A percentile compares a stretch with the other conserved stretches of the same genome.
phyloP scores from a whole-genome alignment of 768 basidiomycete species.

The Rhodotorula babjevae region DNA sequence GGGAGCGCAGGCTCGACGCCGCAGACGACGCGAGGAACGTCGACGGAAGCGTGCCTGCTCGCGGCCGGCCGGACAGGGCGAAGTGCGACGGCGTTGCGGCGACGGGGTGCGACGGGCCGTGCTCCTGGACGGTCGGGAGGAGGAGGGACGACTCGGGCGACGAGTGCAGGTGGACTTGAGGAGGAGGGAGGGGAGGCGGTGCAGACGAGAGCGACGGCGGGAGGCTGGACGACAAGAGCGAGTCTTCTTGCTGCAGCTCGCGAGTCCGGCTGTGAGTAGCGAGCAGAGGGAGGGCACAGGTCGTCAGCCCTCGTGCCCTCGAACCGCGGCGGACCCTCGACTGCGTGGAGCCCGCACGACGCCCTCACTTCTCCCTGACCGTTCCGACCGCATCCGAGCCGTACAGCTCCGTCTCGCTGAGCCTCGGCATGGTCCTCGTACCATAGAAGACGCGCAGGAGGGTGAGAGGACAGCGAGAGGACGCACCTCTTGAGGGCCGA shows the following conservation, averaged over 20 bases:
- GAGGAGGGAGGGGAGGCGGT: slow-evolving; percentile 45
- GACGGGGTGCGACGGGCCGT: not conserved
- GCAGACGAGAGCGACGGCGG: slow-evolving; percentile 46
- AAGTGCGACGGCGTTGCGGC: not conserved
- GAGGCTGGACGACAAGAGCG: slow-evolving; percentile 50
- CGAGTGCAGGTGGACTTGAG: slow-evolving; percentile 53
- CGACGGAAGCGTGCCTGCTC: slow-evolving; percentile 47
- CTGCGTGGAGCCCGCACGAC: not conserved
- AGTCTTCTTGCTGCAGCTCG: slow-evolving; percentile 74
- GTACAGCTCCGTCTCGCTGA: too few relatives aligned
- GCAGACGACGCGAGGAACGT: slow-evolving; percentile 29
- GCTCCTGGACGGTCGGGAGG: slow-evolving; percentile 46
- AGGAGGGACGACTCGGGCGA: slow-evolving; percentile 11
- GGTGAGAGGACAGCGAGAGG: not conserved
- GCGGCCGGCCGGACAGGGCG: slow-evolving; percentile 7
- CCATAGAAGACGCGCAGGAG: too few relatives aligned
- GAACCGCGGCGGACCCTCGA: not conserved
- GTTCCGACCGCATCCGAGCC: too few relatives aligned
- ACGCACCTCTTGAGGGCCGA: not conserved
- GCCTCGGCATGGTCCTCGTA: too few relatives aligned
- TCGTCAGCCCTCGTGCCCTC: not conserved
- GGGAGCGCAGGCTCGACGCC: slow-evolving; percentile 65
- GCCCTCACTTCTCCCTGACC: not conserved
- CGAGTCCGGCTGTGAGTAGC: slow-evolving; percentile 55
- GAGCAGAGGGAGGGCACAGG: not conserved